Evolutionary conservation across 1,284 basidiomycete genomes (phyloP), one percentile per base, ranked within the genome.

Genomic region (Takashimella koratensis): DNA sequence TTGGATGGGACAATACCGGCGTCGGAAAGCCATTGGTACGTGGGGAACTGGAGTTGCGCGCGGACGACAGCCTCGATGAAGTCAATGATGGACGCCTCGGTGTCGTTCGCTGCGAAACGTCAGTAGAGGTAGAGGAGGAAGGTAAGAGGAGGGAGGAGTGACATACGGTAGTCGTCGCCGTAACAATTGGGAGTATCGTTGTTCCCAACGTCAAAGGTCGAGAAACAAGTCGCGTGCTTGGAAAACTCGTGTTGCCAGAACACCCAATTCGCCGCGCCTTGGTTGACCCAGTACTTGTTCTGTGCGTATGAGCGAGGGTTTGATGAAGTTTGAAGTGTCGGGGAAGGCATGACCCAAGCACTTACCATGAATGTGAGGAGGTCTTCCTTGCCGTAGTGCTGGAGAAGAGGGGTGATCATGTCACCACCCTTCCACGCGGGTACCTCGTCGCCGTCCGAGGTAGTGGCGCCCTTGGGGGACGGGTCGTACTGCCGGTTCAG

Each of bases 361-460:
- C n/a, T n/a, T n/a, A n/a, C 53, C 86, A 90, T 89, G 71, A 82
- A 87, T 8, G 76, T 63, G n/a, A 90, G 74, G 0, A 86, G 84
- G 27, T 80, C 79, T 27, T 77, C 77, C 19, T 84, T 83, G 2
- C 84, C 86, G 54, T 84, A 81, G n/a, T 74, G 67, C 6, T 75
- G 73, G 42, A 90, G 78, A 39, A 89, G 78, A 20, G 74, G 62
- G 20, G 78, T 52, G 54, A 89, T 85, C 61, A 81, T 79, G 11
- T 80, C 79, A 6, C 83, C 81, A 5, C 86, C 86, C 22, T 67
- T 79, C 66, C 82, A 84, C 1, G 78, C 62, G 20, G 83, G 81
- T 4, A 87, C 78, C 11, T 68, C 71, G 0, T 80, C 84, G 19
- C 84, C 84, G 59, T 84, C 74, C 6, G 81, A 78, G 6, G 72